Evolutionary conservation across 495 filamentous ascomycete species (phyloP), one percentile per base, ranked within the genome.

Genomic region (Aspergillus steynii): DNA sequence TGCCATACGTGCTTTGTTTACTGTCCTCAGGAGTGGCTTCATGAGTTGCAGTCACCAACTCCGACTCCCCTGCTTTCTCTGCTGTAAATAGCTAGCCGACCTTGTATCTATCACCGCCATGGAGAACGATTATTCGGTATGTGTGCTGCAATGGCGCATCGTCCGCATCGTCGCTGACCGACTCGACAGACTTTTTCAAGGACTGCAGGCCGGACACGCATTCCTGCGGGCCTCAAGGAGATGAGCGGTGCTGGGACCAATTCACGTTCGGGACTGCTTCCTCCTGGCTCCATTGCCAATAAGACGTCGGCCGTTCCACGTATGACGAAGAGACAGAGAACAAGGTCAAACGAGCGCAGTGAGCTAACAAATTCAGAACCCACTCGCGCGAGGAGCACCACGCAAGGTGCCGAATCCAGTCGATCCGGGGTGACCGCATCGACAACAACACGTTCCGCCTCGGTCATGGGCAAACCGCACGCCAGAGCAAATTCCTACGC

Each of bases 241-340:
- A 82, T 88, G 71, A 83, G 84, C 58, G 80, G 85, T 4, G 90
- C 90, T 4, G 80, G 86, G 57, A 85, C 78, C 62, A 95, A 95
- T 75, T 78, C 85, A 60, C 86, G 90, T 61, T 82, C 85, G 12
- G 71, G 72, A 29, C 71, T 80, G 32, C 74, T 80, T 59, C 77
- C 80, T 45, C 84, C 87, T 67, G 76, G 80, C 20, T 68, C 72
- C 15, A 74, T 77, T 48, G 72, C 74, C n/a, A 74, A 68, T 53
- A 77, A 79, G 59, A 57, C 67, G 0, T 61, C 66, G 45, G 61
- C 60, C 50, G 48, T 75, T 46, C 63, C 74, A 47, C 74, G 77
- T 79, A 76, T 34, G 75, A 61, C 32, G 29, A 14, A 12, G 46
- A 20, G 14, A 6, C 28, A 58, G 9, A 48, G 12, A 42, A 12